phyloP scores from a whole-genome alignment of 306 rosid genomes.

The Ormosia semicastrata region DNA sequence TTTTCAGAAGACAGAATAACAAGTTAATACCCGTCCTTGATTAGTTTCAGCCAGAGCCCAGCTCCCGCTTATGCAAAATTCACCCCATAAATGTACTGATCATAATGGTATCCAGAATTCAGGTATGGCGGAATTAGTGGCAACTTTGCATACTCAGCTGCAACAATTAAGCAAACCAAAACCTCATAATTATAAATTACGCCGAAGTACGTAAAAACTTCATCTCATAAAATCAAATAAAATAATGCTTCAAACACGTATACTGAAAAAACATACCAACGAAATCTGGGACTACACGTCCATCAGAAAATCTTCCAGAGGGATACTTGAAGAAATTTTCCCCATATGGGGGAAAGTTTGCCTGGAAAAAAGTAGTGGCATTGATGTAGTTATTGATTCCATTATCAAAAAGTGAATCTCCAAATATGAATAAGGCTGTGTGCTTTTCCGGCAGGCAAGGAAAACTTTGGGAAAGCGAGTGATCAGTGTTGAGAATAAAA shows the following conservation, averaged over 20 bases:
- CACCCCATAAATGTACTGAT: no score
- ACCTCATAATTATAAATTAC: not conserved
- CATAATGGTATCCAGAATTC: constrained; percentile 35
- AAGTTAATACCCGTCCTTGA: constrained; percentile 30
- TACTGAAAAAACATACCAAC: constrained; percentile 28
- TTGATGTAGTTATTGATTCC: constrained; percentile 61
- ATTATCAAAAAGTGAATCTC: constrained; percentile 59
- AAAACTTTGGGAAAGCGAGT: not conserved
- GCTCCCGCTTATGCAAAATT: no score
- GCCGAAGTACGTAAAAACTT: not conserved
- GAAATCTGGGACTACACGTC: constrained; percentile 46
- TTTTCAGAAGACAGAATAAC: no score
- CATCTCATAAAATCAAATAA: not conserved
- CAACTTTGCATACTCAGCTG: constrained; percentile 54
- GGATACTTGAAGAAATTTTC: constrained; percentile 44
- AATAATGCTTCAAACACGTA: not conserved
- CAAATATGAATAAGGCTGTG: constrained; percentile 45
- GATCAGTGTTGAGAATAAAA: not conserved
- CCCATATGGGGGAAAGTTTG: constrained; percentile 48
- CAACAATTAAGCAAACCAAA: not conserved
- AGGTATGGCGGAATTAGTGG: constrained; percentile 42
- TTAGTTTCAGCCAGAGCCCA: no score
- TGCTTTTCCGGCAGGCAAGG: not conserved
- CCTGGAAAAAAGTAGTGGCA: not conserved
- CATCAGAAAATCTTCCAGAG: constrained; percentile 49